phyloP scores from a whole-genome alignment of 306 rosid genomes.

The Acacia acuminata region DNA sequence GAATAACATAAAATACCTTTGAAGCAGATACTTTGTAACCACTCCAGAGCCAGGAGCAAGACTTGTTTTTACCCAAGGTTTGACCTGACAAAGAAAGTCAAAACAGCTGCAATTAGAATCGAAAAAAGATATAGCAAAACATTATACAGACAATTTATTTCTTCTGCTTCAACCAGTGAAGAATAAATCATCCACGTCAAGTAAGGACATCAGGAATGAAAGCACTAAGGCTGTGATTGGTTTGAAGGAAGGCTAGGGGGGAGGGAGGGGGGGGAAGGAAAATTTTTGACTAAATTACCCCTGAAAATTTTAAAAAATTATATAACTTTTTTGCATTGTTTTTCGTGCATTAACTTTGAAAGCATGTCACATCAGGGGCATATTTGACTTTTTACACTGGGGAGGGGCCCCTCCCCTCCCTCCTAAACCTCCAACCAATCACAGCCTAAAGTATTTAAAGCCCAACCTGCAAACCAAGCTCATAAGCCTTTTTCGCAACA shows the following conservation, averaged over 20 bases:
- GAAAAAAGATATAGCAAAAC: background rate
- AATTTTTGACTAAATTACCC: too few species aligned
- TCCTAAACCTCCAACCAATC: too few species aligned
- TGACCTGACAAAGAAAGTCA: constrained; percentile 59
- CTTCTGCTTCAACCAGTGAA: constrained; percentile 10
- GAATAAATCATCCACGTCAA: background rate
- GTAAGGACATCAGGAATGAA: constrained; percentile 1
- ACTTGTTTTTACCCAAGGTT: constrained; percentile 99
- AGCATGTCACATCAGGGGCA: too few species aligned
- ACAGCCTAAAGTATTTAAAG: constrained; percentile 11
- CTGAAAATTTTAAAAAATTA: too few species aligned
- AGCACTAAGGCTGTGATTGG: too few species aligned
- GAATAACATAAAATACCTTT: constrained; percentile 54
- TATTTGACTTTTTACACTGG: too few species aligned
- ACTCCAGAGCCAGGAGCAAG: constrained; percentile 99
- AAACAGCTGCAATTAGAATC: constrained; percentile 16
- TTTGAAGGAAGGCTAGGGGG: too few species aligned
- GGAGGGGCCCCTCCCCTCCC: too few species aligned
- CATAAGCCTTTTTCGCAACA: constrained; percentile 87
- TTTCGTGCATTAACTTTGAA: too few species aligned
- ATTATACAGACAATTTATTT: constrained; percentile 19
- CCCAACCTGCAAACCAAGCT: constrained; percentile 84
- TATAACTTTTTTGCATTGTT: too few species aligned
- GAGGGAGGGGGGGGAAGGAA: too few species aligned
- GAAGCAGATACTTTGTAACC: constrained; percentile 81